These are phyloP conservation scores for Penicillium tannophilum DNA, from an alignment of 495 filamentous ascomycete species.

Conservation along the genomic window DNA sequence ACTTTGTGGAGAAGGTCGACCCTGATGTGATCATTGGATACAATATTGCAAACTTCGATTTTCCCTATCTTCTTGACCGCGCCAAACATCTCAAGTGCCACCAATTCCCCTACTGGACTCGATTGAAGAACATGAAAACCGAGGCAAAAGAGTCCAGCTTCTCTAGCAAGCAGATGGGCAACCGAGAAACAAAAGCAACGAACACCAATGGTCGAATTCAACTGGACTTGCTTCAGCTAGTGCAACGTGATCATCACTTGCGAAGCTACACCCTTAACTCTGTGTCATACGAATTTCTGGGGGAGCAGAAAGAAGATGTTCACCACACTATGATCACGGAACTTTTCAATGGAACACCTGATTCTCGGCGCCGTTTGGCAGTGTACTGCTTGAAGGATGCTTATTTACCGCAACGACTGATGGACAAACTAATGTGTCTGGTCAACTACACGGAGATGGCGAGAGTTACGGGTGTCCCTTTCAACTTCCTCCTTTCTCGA, in stretches of 20 bases:
- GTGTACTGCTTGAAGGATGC: constrained; percentile 99
- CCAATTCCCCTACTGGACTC: constrained; percentile 82
- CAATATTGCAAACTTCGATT: constrained; percentile 99
- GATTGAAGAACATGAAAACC: constrained; percentile 66
- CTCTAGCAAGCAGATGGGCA: constrained; percentile 98
- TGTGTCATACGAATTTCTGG: constrained; percentile 93
- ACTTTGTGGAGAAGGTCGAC: constrained; percentile 89
- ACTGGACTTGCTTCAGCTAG: constrained; percentile 86
- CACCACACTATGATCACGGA: constrained; percentile 99
- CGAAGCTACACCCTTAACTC: constrained; percentile 98
- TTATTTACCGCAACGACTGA: constrained; percentile 88
- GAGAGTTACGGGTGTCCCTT: constrained; percentile 97
- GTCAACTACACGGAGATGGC: constrained; percentile 99
- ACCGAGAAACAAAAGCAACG: constrained; percentile 87
- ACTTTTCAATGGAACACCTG: constrained; percentile 90
- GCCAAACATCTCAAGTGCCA: constrained; percentile 78
- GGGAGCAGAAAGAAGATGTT: constrained; percentile 98
- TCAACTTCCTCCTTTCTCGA: constrained; percentile 88
- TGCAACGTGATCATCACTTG: constrained; percentile 92
- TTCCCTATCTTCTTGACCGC: constrained; percentile 91
- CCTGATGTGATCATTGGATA: constrained; percentile 98
- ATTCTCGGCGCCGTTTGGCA: constrained; percentile 85
- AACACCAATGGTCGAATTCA: constrained; percentile 95
- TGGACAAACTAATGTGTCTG: constrained; percentile 97
- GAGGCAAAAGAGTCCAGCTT: constrained; percentile 77